A percentile compares a stretch with the other conserved stretches of the same genome.
These are phyloP conservation scores for Trypanosoma rangeli DNA, from an alignment of 208 protist genomes.

Conservation along the genomic window DNA sequence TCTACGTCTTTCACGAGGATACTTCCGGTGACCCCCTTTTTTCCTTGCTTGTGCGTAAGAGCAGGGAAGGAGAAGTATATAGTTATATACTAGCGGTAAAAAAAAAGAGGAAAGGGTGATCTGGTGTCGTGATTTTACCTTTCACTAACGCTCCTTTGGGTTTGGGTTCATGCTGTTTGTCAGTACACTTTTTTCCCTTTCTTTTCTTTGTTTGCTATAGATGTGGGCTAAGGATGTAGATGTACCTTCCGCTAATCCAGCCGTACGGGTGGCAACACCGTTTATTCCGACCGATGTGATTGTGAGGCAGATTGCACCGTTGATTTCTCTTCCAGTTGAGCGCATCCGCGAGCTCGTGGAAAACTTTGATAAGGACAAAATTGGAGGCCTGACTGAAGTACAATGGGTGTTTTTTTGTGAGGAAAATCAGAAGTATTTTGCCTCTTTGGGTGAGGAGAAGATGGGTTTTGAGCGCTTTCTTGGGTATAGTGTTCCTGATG, in stretches of 20 bases:
- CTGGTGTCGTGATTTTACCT: neutral
- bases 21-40: too few species aligned
- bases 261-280: conserved; percentile 11
- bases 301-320: conserved; percentile 45
- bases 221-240: conserved; percentile 23
- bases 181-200: neutral
- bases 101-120: too few species aligned
- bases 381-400: conserved; percentile 58
- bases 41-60: too few species aligned
- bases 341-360: conserved; percentile 51
- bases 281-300: conserved; percentile 63
- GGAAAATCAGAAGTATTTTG: conserved; percentile 58
- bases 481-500: conserved; percentile 55
- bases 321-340: conserved; percentile 39
- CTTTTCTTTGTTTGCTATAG: conserved; percentile 8
- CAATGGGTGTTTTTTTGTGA: conserved; percentile 78
- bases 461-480: conserved; percentile 64
- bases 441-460: conserved; percentile 51
- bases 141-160: too few species aligned
- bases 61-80: too few species aligned
- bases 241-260: neutral
- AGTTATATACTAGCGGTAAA: too few species aligned
- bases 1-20: too few species aligned
- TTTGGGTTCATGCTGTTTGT: too few species aligned
- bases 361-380: conserved; percentile 51